phyloP scores from a whole-genome alignment of 768 basidiomycete genomes.

The Tulasnella sp. region DNA sequence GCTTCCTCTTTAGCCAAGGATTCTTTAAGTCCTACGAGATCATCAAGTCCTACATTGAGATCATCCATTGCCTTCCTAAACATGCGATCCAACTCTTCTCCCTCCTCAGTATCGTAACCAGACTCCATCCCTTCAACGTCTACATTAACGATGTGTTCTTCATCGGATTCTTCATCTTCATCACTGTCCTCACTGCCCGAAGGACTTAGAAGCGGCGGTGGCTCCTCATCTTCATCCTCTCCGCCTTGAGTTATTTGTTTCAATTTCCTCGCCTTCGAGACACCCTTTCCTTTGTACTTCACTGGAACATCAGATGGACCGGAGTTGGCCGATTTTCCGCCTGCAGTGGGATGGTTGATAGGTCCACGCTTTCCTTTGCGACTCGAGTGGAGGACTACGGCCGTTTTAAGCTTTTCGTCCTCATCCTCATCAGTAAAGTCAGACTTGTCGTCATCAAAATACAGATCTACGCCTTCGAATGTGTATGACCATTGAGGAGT shows the following conservation, averaged over 20 bases:
- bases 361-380: background rate
- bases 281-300: background rate
- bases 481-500: conserved; percentile 43
- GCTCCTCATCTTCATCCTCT: conserved; percentile 1
- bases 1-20: conserved; percentile 1
- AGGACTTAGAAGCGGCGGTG: conserved; percentile 23
- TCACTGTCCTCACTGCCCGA: conserved; percentile 31
- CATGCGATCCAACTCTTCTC: conserved; percentile 49
- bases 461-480: background rate
- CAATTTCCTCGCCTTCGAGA: background rate
- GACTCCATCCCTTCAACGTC: conserved; percentile 32
- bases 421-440: conserved; percentile 11
- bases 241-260: conserved; percentile 6
- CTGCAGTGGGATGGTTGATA: background rate
- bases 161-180: conserved; percentile 21
- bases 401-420: conserved; percentile 1
- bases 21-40: background rate
- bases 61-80: conserved; percentile 62
- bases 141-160: background rate
- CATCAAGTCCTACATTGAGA: conserved; percentile 24
- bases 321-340: background rate
- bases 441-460: background rate
- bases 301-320: background rate
- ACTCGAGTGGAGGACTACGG: conserved; percentile 10
- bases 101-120: conserved; percentile 53